Evolutionary conservation across 371 early-diverging fungal species (phyloP).

Genomic region (Mucor irregularis): DNA sequence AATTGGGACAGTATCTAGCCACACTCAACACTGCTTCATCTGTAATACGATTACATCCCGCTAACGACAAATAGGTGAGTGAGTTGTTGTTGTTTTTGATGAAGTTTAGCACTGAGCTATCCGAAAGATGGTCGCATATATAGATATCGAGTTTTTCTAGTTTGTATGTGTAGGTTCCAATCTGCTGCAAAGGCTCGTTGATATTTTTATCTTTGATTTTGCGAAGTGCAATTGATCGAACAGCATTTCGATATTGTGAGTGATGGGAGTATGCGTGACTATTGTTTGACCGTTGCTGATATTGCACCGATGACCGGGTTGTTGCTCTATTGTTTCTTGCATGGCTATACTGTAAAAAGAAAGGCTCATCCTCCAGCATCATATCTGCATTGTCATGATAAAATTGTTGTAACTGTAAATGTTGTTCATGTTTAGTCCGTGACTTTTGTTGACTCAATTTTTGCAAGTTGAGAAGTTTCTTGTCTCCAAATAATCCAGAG

Average conservation of each 20-base stretch:
- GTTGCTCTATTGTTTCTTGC: neutral
- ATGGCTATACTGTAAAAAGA: neutral
- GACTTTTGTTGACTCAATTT: neutral
- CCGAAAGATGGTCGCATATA: constrained; percentile 56
- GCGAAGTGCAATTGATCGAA: constrained; percentile 38
- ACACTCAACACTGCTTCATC: constrained; percentile 46
- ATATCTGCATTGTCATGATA: neutral
- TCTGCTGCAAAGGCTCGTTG: constrained; percentile 28
- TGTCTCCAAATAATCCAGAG: neutral
- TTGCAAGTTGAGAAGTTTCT: neutral
- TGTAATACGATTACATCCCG: constrained; percentile 58
- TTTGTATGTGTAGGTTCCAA: constrained; percentile 17
- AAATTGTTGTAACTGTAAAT: neutral
- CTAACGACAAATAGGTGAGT: constrained; percentile 52
- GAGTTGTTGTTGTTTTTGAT: constrained; percentile 21
- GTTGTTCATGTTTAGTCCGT: neutral
- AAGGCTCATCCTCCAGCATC: constrained; percentile 2
- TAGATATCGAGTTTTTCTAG: constrained; percentile 46
- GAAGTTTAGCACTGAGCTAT: constrained; percentile 39
- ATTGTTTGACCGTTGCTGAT: neutral
- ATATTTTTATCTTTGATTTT: constrained; percentile 44
- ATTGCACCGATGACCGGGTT: neutral
- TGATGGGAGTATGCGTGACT: neutral
- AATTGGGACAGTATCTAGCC: constrained; percentile 45
- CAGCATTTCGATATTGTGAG: constrained; percentile 20